Evolutionary conservation across 768 basidiomycete genomes (phyloP).

Genomic region (Chlorophyllum brunneum): DNA sequence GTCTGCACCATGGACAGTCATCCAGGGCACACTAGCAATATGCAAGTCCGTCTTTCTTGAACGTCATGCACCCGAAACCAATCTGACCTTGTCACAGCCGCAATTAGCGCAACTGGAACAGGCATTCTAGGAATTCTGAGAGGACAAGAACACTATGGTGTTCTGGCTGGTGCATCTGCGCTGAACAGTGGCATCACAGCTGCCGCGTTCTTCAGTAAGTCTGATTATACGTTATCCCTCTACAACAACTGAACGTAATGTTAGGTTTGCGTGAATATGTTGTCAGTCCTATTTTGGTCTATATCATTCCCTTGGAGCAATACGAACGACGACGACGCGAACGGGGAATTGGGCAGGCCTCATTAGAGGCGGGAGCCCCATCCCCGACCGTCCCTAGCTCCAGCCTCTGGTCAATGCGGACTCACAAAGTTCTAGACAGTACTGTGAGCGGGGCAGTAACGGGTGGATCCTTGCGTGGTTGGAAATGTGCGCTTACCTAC

Average conservation of each 20-base stretch:
- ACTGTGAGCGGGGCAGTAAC: constrained; percentile 68
- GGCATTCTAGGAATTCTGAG: constrained; percentile 42
- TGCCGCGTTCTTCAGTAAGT: constrained; percentile 75
- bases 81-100: constrained; percentile 37
- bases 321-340: constrained; percentile 40
- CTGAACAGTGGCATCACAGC: constrained; percentile 72
- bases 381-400: constrained; percentile 41
- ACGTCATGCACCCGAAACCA: constrained; percentile 23
- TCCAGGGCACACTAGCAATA: constrained; percentile 59
- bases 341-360: constrained; percentile 17
- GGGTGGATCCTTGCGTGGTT: constrained; percentile 54
- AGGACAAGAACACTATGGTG: constrained; percentile 41
- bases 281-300: constrained; percentile 59
- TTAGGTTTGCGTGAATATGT: constrained; percentile 74
- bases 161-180: constrained; percentile 56
- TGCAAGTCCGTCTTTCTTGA: constrained; percentile 70
- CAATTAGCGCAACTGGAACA: constrained; percentile 47
- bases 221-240: neutral
- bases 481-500: constrained; percentile 46
- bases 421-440: constrained; percentile 62
- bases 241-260: constrained; percentile 3
- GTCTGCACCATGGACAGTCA: constrained; percentile 38
- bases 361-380: constrained; percentile 8
- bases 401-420: constrained; percentile 32
- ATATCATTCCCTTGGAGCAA: constrained; percentile 40